These are phyloP conservation scores for Aspergillus homomorphus DNA, from an alignment of 495 filamentous ascomycete species.

Conservation along the genomic window DNA sequence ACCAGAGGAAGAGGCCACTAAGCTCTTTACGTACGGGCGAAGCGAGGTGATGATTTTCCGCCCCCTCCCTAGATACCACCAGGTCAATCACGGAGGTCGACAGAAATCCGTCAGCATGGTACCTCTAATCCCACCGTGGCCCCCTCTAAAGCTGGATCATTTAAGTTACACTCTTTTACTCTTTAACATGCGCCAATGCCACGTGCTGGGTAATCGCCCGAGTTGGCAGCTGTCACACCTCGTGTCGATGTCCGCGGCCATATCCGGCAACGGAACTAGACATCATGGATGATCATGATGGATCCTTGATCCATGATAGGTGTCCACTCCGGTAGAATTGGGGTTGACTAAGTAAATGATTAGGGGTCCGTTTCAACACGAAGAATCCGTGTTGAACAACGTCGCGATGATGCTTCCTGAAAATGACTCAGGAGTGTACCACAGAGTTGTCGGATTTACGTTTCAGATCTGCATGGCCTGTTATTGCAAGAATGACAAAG, in stretches of 20 bases:
- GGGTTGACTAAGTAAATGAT: not conserved
- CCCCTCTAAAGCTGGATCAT: not conserved
- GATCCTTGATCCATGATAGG: too few species aligned
- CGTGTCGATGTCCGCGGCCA: not conserved
- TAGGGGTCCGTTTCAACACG: not conserved
- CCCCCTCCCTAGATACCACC: not conserved
- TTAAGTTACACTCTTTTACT: not conserved
- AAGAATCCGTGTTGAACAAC: too few species aligned
- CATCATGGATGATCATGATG: too few species aligned
- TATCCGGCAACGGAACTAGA: too few species aligned
- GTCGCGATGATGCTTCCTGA: not conserved
- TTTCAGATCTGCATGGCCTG: not conserved
- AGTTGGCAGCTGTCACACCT: not conserved
- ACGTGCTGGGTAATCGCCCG: not conserved
- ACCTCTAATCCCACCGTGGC: too few species aligned
- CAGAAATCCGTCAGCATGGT: not conserved
- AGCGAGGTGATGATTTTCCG: not conserved
- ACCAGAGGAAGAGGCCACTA: not conserved
- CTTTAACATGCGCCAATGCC: not conserved
- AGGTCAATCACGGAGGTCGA: not conserved
- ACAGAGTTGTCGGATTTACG: not conserved
- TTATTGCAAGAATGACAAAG: too few species aligned
- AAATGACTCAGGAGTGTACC: not conserved
- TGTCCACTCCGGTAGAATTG: too few species aligned
- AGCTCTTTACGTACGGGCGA: not conserved